Conservation (phyloP, 805 yeast species). For the Candida orba region DNA sequence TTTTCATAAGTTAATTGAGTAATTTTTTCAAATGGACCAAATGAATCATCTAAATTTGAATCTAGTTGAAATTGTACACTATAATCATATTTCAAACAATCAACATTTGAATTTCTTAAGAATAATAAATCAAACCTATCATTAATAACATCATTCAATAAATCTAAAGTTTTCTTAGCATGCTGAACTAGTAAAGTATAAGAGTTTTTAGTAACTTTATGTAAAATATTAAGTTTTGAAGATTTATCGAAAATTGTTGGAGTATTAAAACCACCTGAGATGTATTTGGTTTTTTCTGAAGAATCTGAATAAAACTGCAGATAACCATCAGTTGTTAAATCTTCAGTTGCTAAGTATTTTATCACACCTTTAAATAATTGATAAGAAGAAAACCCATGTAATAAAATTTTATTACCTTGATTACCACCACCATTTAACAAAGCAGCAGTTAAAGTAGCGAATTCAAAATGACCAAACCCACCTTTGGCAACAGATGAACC, state of each 20-base stretch:
- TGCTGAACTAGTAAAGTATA: constrained; percentile 54
- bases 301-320: constrained; percentile 53
- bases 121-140: constrained; percentile 81
- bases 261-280: constrained; percentile 57
- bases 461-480: constrained; percentile 93
- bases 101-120: constrained; percentile 48
- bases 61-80: constrained; percentile 41
- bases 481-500: constrained; percentile 54
- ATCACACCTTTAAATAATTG: constrained; percentile 89
- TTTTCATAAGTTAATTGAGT: constrained; percentile 64
- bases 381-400: constrained; percentile 87
- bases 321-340: constrained; percentile 55
- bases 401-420: constrained; percentile 64
- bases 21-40: constrained; percentile 66
- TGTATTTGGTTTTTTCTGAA: constrained; percentile 28
- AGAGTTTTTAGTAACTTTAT: constrained; percentile 70
- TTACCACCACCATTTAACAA: constrained; percentile 77
- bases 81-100: constrained; percentile 60
- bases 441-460: constrained; percentile 73
- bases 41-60: constrained; percentile 34
- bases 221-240: constrained; percentile 70
- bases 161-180: constrained; percentile 59
- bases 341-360: constrained; percentile 74
- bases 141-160: constrained; percentile 70
- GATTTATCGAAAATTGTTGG: constrained; percentile 74